Conservation (phyloP, 305 asterid genomes). For the Fraxinus latifolia region DNA sequence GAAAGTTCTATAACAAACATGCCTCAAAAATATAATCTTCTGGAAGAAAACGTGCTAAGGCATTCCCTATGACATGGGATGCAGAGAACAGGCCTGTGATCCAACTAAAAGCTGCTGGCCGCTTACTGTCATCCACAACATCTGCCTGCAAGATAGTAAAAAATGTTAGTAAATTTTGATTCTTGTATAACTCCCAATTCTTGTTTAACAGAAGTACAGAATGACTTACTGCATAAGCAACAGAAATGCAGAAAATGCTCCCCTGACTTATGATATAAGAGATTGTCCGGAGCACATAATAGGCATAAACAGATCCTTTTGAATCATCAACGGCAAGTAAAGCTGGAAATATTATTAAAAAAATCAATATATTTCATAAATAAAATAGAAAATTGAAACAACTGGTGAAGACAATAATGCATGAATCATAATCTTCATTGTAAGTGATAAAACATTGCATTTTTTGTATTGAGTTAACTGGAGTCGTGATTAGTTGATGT, state of each 20-base stretch:
- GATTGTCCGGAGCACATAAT: slow-evolving; percentile 66
- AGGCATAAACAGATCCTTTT: slow-evolving; percentile 70
- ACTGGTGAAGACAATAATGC: not conserved
- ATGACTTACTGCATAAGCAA: slow-evolving; percentile 79
- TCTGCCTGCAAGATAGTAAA: slow-evolving; percentile 60
- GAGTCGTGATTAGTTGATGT: not conserved
- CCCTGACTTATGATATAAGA: slow-evolving; percentile 87
- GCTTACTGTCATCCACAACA: slow-evolving; percentile 53
- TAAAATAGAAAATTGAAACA: not conserved
- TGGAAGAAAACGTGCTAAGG: slow-evolving; percentile 83
- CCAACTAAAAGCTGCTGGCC: slow-evolving; percentile 86
- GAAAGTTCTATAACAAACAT: slow-evolving; percentile 18
- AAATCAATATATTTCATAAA: not conserved
- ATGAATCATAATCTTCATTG: not conserved
- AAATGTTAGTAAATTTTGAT: slow-evolving; percentile 10
- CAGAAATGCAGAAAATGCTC: slow-evolving; percentile 85
- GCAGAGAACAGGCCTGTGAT: slow-evolving; percentile 87
- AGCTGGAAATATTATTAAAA: slow-evolving; percentile 42
- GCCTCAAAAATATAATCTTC: slow-evolving; percentile 66
- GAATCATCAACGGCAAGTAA: slow-evolving; percentile 71
- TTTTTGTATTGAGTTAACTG: not conserved
- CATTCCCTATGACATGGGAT: slow-evolving; percentile 82
- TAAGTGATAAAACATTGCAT: not conserved
- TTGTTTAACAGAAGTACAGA: not conserved
- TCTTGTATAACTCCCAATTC: not conserved